Evolutionary conservation across 345 rosid species (phyloP), one percentile per base, ranked within the genome.

Genomic region (Hirschfeldia incana): DNA sequence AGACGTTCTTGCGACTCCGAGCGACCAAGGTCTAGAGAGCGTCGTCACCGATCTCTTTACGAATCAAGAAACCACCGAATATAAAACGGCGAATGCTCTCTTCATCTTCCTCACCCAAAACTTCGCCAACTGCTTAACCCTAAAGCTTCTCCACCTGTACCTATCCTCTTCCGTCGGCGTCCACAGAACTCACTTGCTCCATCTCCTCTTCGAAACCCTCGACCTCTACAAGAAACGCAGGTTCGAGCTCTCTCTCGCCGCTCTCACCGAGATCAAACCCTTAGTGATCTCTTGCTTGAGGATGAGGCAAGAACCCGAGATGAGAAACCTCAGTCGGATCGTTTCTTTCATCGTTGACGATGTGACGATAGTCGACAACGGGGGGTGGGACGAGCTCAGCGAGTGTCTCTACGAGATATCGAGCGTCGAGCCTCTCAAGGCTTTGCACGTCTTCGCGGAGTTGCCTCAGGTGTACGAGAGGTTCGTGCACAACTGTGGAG

Each of bases 371-470:
- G 21, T 51, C 16, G 42, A 6, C 0, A 0, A 34, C 11, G 2
- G 61, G 0, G 67, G 53, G n/a, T 78, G 77, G 77, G 73, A 65
- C 21, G 81, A 78, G 77, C 61, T 78, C 7, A 34, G 77, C 10
- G 81, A 72, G 2, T 66, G 62, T 33, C 65, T 78, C 49, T 5
- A 29, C 77, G 11, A 21, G 10, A 46, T 78, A 1, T 28, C 26
- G 0, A 4, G 2, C 5, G 11, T 0, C 32, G 16, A 58, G 1
- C 57, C 57, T 51, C 57, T 51, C 4, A 51, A 51, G 57, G 57
- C 57, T 51, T 51, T 51, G 57, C 7, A 72, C 1, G 0, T 73
- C 59, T 78, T 72, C 26, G 8, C n/a, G 6, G 30, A 72, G 4
- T 42, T 78, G 37, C 81, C 77, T 3, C 58, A 26, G 10, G 6